Percentiles rank a stretch among this genome's conserved stretches.
Evolutionary conservation across 176 grass and related monocot genomes (phyloP).

Genomic region (Oryza meyeriana): DNA sequence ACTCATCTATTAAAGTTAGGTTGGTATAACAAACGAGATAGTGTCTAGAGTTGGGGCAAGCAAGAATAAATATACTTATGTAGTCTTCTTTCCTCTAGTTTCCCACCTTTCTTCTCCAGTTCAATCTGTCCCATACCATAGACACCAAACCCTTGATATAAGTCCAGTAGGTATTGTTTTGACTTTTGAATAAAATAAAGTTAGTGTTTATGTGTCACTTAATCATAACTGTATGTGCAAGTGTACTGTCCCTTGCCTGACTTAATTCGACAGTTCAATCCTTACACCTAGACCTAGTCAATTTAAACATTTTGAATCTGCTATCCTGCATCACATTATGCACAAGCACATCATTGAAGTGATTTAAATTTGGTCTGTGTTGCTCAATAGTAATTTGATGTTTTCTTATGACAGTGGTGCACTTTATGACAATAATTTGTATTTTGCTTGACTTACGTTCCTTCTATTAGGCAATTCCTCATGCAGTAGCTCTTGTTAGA

Average conservation of each 20-base stretch:
- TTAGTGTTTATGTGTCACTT: not conserved
- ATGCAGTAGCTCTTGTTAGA: conserved; percentile 86
- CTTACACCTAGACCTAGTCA: not conserved
- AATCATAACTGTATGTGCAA: not conserved
- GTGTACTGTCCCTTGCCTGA: not conserved
- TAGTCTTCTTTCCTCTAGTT: too few species aligned
- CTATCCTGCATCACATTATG: not conserved
- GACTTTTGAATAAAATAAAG: not conserved
- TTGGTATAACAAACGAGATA: not conserved
- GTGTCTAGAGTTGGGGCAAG: not conserved
- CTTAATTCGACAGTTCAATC: not conserved
- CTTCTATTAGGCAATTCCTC: conserved; percentile 77
- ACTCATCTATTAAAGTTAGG: not conserved
- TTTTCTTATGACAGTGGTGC: conserved; percentile 24
- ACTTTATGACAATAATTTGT: not conserved
- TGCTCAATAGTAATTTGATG: conserved; percentile 3
- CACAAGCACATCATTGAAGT: not conserved
- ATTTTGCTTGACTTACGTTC: conserved; percentile 11
- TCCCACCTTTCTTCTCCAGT: too few species aligned
- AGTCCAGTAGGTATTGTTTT: not conserved
- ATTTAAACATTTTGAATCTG: not conserved
- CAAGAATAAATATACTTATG: too few species aligned
- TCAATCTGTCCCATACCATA: too few species aligned
- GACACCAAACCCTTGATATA: too few species aligned
- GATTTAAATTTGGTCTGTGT: not conserved